Percentiles rank a stretch among this genome's conserved stretches.
phyloP scores from a whole-genome alignment of 2,329 filamentous ascomycete genomes.

The Thyridium curvatum region DNA sequence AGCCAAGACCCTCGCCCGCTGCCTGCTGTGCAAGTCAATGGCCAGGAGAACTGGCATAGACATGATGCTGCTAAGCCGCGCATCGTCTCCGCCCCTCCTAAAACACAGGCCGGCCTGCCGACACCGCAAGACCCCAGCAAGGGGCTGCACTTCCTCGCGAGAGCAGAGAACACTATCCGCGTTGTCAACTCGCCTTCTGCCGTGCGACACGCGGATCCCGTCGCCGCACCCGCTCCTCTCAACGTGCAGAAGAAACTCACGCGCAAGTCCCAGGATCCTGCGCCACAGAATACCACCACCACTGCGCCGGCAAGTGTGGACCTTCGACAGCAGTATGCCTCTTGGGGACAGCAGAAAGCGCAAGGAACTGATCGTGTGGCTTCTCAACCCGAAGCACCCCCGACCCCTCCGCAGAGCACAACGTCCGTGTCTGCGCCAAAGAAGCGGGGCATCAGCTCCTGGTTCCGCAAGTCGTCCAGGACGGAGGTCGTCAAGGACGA shows the following conservation, averaged over 20 bases:
- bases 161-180: conserved; percentile 45
- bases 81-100: conserved; percentile 39
- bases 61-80: conserved; percentile 25
- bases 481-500: conserved; percentile 11
- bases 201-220: conserved; percentile 20
- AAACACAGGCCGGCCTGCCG: conserved; percentile 7
- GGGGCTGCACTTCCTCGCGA: conserved; percentile 37
- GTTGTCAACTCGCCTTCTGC: conserved; percentile 44
- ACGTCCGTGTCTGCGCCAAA: neutral
- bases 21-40: conserved; percentile 43
- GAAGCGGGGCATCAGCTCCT: conserved; percentile 4
- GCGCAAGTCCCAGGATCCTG: conserved; percentile 10
- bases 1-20: conserved; percentile 25
- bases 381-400: too few relatives aligned
- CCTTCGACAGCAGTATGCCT: neutral
- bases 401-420: too few relatives aligned
- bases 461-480: conserved; percentile 12
- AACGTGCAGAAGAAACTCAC: conserved; percentile 33
- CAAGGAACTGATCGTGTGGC: too few relatives aligned
- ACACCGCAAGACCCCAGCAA: conserved; percentile 20
- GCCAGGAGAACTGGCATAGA: conserved; percentile 14
- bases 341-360: neutral
- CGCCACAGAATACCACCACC: conserved; percentile 6
- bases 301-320: neutral
- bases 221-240: conserved; percentile 27